Evolutionary conservation across 1,284 basidiomycete genomes (phyloP), one percentile per base, ranked within the genome.

Genomic region (Ganoderma boninense): DNA sequence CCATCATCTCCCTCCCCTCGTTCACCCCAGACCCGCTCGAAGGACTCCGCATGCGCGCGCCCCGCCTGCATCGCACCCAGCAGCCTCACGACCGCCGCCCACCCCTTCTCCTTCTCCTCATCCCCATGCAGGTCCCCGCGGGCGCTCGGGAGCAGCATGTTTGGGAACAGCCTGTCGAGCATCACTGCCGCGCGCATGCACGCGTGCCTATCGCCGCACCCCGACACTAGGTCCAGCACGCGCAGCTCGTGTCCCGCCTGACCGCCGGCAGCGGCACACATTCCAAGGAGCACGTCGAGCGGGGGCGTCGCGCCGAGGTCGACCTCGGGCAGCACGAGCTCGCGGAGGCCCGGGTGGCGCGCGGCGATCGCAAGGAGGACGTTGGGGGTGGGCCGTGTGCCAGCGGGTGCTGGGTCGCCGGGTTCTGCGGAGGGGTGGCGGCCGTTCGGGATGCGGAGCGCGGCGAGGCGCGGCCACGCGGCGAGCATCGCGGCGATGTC

Each of bases 111-210:
- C 29, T 16, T 7, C n/a, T 5, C 2, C 26, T 32, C 29, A n/a
- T n/a, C n/a, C 5, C 13, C 26, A 26, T 26, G 13, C 49, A 52
- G 2, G 16, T 49, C 46, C n/a, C 23, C 23, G 10, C n/a, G 20
- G 7, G 8, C 26, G n/a, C 11, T 2, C 54, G 49, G 49, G 10
- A 52, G 49, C 35, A 3, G 18, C 32, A 67, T 29, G 59, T 4
- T 20, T 8, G 65, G 60, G 59, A 62, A 67, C 32, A 67, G 60
- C 10, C 60, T 35, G 40, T 62, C 60, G 13, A 67, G 18, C 44
- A 52, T 26, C 35, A 40, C 35, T 2, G 46, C 60, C 32, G 6
- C 59, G 26, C 59, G 29, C 54, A 32, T 16, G 54, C 29, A 56
- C 23, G 14, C 26, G 26, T 56, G 5, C 54, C 29, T 29, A 29